A percentile compares a stretch with the other conserved stretches of the same genome.
These are phyloP conservation scores for Mortierella sp. DNA, from an alignment of 371 early-diverging fungal species.

Conservation along the genomic window DNA sequence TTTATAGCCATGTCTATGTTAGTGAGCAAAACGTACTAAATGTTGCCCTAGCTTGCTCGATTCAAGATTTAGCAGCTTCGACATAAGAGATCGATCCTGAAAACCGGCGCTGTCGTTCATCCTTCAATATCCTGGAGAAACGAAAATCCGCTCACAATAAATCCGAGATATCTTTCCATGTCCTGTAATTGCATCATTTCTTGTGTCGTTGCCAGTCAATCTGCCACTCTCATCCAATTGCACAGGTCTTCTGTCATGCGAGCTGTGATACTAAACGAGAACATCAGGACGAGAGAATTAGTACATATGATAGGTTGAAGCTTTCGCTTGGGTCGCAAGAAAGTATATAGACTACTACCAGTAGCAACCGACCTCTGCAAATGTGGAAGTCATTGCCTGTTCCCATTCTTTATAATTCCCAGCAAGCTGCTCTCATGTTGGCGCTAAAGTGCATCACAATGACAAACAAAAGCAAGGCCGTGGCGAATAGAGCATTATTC, in stretches of 20 bases:
- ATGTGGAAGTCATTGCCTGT: slow-evolving; percentile 63
- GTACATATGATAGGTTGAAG: not conserved
- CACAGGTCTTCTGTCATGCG: slow-evolving; percentile 66
- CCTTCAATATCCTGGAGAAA: slow-evolving; percentile 33
- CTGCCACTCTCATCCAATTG: slow-evolving; percentile 59
- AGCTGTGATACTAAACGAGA: not conserved
- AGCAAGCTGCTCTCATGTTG: slow-evolving; percentile 63
- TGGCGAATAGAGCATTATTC: too few relatives aligned
- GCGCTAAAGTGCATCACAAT: slow-evolving; percentile 53
- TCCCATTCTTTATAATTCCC: slow-evolving; percentile 51
- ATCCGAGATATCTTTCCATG: slow-evolving; percentile 19
- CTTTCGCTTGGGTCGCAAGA: not conserved
- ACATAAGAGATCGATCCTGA: slow-evolving; percentile 26
- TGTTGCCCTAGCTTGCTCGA: slow-evolving; percentile 17
- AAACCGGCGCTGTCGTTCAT: slow-evolving; percentile 34
- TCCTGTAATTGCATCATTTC: slow-evolving; percentile 13
- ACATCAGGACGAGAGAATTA: not conserved
- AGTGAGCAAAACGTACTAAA: slow-evolving; percentile 18
- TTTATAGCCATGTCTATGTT: slow-evolving; percentile 13
- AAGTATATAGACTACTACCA: not conserved
- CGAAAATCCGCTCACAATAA: slow-evolving; percentile 27
- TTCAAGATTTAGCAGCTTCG: too few relatives aligned
- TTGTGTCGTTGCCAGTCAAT: slow-evolving; percentile 12
- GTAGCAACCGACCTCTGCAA: slow-evolving; percentile 89
- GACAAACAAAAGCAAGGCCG: not conserved